A percentile compares a stretch with the other conserved stretches of the same genome.
phyloP scores from a whole-genome alignment of 768 basidiomycete genomes.

The Strobilomyces confusus region DNA sequence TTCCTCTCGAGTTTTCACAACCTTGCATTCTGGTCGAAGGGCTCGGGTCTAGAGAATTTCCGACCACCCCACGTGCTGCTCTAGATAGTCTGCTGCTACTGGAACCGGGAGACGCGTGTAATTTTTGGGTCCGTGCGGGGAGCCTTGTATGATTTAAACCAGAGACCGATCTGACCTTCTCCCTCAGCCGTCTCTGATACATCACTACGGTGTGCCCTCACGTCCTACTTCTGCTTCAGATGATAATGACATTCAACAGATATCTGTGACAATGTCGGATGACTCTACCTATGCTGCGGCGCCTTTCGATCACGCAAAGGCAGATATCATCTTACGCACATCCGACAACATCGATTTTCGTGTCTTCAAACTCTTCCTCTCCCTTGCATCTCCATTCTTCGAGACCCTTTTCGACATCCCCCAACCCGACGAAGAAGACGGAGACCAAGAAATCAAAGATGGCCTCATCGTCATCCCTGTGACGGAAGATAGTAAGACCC shows the following conservation, averaged over 20 bases:
- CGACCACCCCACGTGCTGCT: neutral
- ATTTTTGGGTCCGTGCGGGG: too few relatives aligned
- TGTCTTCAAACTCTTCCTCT: neutral
- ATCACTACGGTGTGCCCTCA: too few relatives aligned
- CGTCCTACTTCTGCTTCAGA: too few relatives aligned
- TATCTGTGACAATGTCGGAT: neutral
- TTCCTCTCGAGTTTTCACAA: neutral
- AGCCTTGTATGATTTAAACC: too few relatives aligned
- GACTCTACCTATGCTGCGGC: neutral
- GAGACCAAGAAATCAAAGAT: conserved; percentile 14
- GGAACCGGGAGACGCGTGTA: neutral
- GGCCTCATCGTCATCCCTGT: conserved; percentile 17
- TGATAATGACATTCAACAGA: too few relatives aligned
- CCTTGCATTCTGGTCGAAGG: neutral
- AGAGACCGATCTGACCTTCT: too few relatives aligned
- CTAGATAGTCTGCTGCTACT: neutral
- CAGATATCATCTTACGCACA: conserved; percentile 10
- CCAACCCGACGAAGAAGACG: conserved; percentile 13
- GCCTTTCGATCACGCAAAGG: conserved; percentile 14
- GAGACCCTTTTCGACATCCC: conserved; percentile 23
- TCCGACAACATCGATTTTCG: neutral
- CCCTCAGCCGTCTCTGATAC: too few relatives aligned
- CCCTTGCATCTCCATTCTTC: conserved; percentile 30
- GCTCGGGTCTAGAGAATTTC: neutral
- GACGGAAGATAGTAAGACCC: conserved; percentile 19